These are phyloP conservation scores for Taphrina pruni DNA, from an alignment of 1,139 yeast species.

Conservation along the genomic window DNA sequence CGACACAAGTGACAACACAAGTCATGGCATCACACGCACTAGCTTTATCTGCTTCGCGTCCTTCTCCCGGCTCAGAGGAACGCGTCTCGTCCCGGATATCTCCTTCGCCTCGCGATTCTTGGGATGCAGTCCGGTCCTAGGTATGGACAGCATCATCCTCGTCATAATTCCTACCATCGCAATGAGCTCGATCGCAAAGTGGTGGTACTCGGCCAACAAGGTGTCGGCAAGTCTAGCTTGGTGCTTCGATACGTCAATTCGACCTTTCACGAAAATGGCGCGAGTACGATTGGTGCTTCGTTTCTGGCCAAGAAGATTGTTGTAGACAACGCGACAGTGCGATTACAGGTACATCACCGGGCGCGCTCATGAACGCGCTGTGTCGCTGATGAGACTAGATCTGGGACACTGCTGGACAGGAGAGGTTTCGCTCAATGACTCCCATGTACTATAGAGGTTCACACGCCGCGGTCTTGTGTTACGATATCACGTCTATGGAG, in stretches of 20 bases:
- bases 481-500: slow-evolving; percentile 91
- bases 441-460: slow-evolving; percentile 96
- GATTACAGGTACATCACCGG: slow-evolving; percentile 68
- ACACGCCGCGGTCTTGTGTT: slow-evolving; percentile 89
- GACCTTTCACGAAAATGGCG: slow-evolving; percentile 82
- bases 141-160: neutral
- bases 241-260: slow-evolving; percentile 87
- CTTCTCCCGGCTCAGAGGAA: too few species aligned
- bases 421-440: slow-evolving; percentile 88
- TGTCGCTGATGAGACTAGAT: slow-evolving; percentile 58
- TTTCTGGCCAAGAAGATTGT: slow-evolving; percentile 88
- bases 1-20: too few species aligned
- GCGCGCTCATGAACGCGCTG: neutral
- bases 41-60: too few species aligned
- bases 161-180: neutral
- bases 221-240: slow-evolving; percentile 78
- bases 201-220: slow-evolving; percentile 53
- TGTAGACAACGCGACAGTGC: slow-evolving; percentile 80
- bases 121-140: slow-evolving; percentile 4
- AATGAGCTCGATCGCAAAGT: slow-evolving; percentile 51
- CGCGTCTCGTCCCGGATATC: too few species aligned
- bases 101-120: neutral
- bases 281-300: slow-evolving; percentile 95
- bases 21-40: too few species aligned
- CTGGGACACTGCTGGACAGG: slow-evolving; percentile 99